A percentile compares a stretch with the other conserved stretches of the same genome.
phyloP scores from a whole-genome alignment of 2,329 filamentous ascomycete species.

The Colletotrichum graminicola region DNA sequence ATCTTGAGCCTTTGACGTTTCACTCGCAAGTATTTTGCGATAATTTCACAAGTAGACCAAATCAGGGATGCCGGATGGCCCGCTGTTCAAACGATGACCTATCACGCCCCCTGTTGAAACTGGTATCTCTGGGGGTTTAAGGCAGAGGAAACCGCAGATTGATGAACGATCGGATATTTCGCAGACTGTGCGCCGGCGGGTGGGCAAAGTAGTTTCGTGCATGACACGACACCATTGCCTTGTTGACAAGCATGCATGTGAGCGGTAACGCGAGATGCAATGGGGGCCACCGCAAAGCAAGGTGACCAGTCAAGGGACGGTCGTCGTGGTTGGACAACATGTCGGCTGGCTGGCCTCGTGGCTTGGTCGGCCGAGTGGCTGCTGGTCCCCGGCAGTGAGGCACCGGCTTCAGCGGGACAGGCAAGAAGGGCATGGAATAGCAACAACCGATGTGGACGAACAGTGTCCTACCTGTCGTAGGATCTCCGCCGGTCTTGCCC shows the following conservation, averaged over 20 bases:
- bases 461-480: background rate
- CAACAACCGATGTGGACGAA: slow-evolving; percentile 7
- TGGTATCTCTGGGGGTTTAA: slow-evolving; percentile 25
- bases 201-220: slow-evolving; percentile 38
- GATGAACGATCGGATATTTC: slow-evolving; percentile 32
- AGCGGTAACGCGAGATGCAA: slow-evolving; percentile 23
- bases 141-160: slow-evolving; percentile 29
- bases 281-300: slow-evolving; percentile 16
- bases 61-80: slow-evolving; percentile 25
- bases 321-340: slow-evolving; percentile 29
- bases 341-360: slow-evolving; percentile 31
- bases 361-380: slow-evolving; percentile 38
- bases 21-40: slow-evolving; percentile 12
- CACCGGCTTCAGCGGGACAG: slow-evolving; percentile 1
- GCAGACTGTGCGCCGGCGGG: slow-evolving; percentile 14
- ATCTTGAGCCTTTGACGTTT: slow-evolving; percentile 21
- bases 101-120: slow-evolving; percentile 32
- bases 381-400: slow-evolving; percentile 25
- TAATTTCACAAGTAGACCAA: slow-evolving; percentile 7
- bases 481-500: background rate
- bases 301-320: slow-evolving; percentile 1
- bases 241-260: slow-evolving; percentile 30
- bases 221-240: slow-evolving; percentile 31
- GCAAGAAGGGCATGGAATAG: background rate
- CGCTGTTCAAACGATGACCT: slow-evolving; percentile 25